Base-by-base conservation (phyloP, 768 basidiomycete genomes). In the Artomyces pyxidatus region DNA sequence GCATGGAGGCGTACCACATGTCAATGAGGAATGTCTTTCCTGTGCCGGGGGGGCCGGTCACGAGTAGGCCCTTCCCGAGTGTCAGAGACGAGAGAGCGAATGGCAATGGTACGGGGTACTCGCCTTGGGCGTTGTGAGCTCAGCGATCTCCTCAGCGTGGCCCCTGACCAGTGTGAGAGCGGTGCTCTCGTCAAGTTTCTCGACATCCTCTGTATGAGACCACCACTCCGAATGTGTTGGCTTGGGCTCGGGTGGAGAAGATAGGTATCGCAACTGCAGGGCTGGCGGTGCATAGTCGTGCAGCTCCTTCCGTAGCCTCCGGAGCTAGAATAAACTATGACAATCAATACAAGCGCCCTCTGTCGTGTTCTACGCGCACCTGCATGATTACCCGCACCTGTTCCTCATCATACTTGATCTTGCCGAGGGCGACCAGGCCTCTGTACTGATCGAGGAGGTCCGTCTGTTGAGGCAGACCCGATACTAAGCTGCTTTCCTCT, bases 21-120 rank as follows among this genome's bases (percentile, higher is more conserved):
- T 79, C 75, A 41, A 78, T 68, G 19, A 81, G 61, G 48, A 80
- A 71, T 38, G 73, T 76, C 59, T 76, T 77, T 1, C 76, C 76
- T 9, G 73, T 73, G 17, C 76, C 76, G 6, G 77, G 75, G 8
- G 75, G 74, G 6, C 75, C 75, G 6, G 70, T 77, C 11, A 77
- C 52, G 8, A 76, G 66, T 5, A 78, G 64, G 7, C 78, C 74
- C 76, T 77, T 49, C 29, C 38, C 27, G 6, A 17, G 14, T 35
- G 7, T 43, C 19, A 30, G 14, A 17, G 16, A 17, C 22, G 42
- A 52, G 4, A 45, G 35, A 9, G 53, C 54, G 39, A 21, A 2
- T 7, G 1, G 21, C 7, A 4, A 10, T 22, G 21, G 39, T 26
- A 47, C 52, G 30, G 12, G 37, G 23, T 26, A 32, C 58, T 37